Conservation (phyloP, 768 basidiomycete species). For the Guyanaporus albipodus region DNA sequence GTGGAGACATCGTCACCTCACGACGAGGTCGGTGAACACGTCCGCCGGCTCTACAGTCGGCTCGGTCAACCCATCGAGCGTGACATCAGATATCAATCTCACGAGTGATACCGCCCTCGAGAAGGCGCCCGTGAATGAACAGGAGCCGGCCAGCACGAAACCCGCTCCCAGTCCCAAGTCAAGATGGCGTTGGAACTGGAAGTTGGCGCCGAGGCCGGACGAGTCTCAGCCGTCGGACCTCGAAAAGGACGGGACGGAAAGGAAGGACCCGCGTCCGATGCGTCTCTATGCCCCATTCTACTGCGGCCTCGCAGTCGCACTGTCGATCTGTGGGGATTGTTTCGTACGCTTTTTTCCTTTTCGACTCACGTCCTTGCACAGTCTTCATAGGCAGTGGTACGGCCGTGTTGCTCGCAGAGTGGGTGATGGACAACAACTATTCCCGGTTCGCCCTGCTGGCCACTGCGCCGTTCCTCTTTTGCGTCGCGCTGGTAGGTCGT, state of each 20-base stretch:
- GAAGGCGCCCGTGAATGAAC: conserved; percentile 19
- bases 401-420: conserved; percentile 60
- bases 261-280: conserved; percentile 38
- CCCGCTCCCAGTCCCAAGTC: conserved; percentile 4
- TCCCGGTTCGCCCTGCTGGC: conserved; percentile 61
- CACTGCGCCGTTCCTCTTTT: conserved; percentile 69
- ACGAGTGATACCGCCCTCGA: conserved; percentile 36
- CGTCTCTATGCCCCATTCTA: conserved; percentile 73
- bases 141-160: conserved; percentile 1
- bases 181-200: conserved; percentile 44
- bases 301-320: conserved; percentile 57
- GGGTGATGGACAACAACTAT: conserved; percentile 56
- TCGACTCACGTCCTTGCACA: conserved; percentile 24
- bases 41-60: conserved; percentile 29
- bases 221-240: conserved; percentile 22
- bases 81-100: conserved; percentile 51
- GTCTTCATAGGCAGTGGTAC: conserved; percentile 69
- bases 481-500: conserved; percentile 60
- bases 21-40: conserved; percentile 8
- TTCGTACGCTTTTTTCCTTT: conserved; percentile 11
- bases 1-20: conserved; percentile 49
- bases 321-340: conserved; percentile 57
- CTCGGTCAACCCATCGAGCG: conserved; percentile 42
- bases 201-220: conserved; percentile 27
- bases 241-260: conserved; percentile 49